phyloP scores from a whole-genome alignment of 805 yeast species.

The Yarrowia bubula region DNA sequence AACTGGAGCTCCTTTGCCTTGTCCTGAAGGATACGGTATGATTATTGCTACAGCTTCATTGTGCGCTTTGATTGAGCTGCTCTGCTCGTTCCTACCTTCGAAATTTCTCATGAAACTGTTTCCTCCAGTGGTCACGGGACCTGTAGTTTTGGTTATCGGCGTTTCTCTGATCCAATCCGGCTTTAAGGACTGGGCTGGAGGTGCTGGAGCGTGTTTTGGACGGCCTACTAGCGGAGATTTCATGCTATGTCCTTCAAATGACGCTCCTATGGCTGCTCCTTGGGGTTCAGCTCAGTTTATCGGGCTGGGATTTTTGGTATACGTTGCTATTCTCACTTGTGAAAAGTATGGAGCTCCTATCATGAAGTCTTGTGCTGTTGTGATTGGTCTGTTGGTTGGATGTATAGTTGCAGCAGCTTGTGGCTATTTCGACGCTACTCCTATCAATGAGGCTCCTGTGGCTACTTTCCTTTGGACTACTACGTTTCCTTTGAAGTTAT shows the following conservation, averaged over 20 bases:
- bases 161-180: constrained; percentile 66
- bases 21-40: constrained; percentile 91
- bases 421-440: constrained; percentile 65
- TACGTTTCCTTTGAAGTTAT: constrained; percentile 71
- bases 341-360: constrained; percentile 93
- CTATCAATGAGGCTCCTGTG: constrained; percentile 70
- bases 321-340: constrained; percentile 64
- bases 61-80: constrained; percentile 73
- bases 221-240: constrained; percentile 45
- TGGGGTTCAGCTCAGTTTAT: constrained; percentile 88
- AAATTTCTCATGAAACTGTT: constrained; percentile 64
- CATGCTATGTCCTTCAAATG: constrained; percentile 47
- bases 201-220: constrained; percentile 50
- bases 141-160: constrained; percentile 86
- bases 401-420: constrained; percentile 91
- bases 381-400: constrained; percentile 78
- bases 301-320: constrained; percentile 85
- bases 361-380: constrained; percentile 91
- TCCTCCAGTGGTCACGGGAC: constrained; percentile 92
- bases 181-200: constrained; percentile 85
- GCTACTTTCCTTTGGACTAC: constrained; percentile 86
- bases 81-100: constrained; percentile 76
- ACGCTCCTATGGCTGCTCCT: constrained; percentile 55
- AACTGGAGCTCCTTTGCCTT: constrained; percentile 67
- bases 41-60: constrained; percentile 75